phyloP scores from a whole-genome alignment of 345 rosid genomes.

The Durio zibethinus region DNA sequence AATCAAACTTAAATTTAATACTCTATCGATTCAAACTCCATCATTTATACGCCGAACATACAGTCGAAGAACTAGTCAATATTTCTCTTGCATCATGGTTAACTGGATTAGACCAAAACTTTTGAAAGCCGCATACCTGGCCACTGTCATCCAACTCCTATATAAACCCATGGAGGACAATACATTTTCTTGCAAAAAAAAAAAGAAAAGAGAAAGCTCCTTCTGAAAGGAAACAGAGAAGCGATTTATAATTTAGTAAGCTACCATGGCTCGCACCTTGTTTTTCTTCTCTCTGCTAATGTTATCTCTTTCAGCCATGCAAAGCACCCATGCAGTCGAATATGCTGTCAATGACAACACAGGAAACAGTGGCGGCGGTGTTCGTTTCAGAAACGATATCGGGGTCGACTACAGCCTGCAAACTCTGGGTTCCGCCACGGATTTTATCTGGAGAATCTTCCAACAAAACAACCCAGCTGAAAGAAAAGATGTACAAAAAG shows the following conservation, averaged over 20 bases:
- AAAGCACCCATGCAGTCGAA: conserved; percentile 26
- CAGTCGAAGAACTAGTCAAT: too few relatives aligned
- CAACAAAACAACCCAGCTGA: conserved; percentile 22
- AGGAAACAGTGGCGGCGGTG: conserved; percentile 26
- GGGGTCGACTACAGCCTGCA: conserved; percentile 24
- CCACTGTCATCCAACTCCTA: background rate
- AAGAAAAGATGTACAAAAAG: conserved; percentile 17
- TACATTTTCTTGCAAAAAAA: background rate
- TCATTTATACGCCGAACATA: too few relatives aligned
- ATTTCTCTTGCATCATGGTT: too few relatives aligned
- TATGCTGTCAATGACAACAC: conserved; percentile 38
- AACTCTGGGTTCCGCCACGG: conserved; percentile 28
- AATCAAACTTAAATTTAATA: too few relatives aligned
- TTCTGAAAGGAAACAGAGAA: background rate
- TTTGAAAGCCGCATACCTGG: too few relatives aligned
- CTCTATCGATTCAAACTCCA: too few relatives aligned
- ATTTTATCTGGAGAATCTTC: conserved; percentile 36
- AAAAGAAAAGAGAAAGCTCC: too few relatives aligned
- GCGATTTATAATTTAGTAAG: background rate
- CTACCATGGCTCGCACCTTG: background rate
- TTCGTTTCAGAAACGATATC: conserved; percentile 29
- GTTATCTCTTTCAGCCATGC: conserved; percentile 22
- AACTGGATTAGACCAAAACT: background rate
- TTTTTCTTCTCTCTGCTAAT: conserved; percentile 1
- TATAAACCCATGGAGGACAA: background rate